These are phyloP conservation scores for Talaromyces marneffei DNA, from an alignment of 2,329 filamentous ascomycete species.

Conservation along the genomic window DNA sequence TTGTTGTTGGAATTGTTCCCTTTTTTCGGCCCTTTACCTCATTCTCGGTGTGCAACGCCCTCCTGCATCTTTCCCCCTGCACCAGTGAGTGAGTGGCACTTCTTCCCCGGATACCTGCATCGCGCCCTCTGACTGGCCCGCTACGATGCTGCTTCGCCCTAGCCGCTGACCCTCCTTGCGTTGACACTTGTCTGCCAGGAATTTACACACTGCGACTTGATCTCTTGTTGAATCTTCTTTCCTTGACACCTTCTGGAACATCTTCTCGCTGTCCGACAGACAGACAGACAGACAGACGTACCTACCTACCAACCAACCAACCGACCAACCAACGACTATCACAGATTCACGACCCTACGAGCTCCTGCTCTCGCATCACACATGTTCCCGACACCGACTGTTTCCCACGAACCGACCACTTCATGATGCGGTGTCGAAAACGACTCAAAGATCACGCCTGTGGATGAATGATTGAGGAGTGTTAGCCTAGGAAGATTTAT, in stretches of 20 bases:
- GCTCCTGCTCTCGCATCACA: neutral
- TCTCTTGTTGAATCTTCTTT: neutral
- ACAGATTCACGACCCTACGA: neutral
- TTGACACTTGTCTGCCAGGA: slow-evolving; percentile 5
- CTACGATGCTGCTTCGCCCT: slow-evolving; percentile 6
- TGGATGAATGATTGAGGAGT: slow-evolving; percentile 27
- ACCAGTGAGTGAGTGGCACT: slow-evolving; percentile 1
- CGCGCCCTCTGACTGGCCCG: slow-evolving; percentile 4
- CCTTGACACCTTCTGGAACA: slow-evolving; percentile 10
- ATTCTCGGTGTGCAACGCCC: slow-evolving; percentile 7
- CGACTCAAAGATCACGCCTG: slow-evolving; percentile 37
- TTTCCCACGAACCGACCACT: neutral
- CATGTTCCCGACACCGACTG: neutral
- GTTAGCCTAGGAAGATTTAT: slow-evolving; percentile 19
- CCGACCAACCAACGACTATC: neutral
- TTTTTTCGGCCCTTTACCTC: neutral
- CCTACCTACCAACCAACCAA: too few species aligned
- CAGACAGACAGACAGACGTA: too few species aligned
- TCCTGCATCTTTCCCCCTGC: neutral
- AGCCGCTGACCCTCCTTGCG: slow-evolving; percentile 12
- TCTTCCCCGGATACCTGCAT: slow-evolving; percentile 15
- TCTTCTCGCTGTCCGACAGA: neutral
- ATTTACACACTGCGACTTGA: neutral
- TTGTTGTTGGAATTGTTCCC: too few species aligned
- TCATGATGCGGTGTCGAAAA: slow-evolving; percentile 44